phyloP scores from a whole-genome alignment of 371 early-diverging fungal species.

The Dichotomocladium elegans region DNA sequence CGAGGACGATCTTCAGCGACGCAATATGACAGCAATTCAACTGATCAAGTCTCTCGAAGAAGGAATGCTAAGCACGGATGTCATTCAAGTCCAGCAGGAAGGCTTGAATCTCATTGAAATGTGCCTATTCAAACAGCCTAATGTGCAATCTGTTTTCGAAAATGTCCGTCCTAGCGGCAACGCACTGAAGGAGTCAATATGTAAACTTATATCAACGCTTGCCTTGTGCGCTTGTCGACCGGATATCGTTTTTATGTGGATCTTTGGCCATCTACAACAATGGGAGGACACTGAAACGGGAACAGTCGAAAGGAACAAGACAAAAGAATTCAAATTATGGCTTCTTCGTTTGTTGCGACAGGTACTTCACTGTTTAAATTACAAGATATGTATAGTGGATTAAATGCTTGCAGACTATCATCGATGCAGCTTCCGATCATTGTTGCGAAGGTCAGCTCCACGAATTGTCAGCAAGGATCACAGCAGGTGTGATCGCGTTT shows the following conservation, averaged over 20 bases:
- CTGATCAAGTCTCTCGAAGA: constrained; percentile 26
- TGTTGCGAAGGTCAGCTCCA: constrained; percentile 5
- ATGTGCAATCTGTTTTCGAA: constrained; percentile 26
- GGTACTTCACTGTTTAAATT: constrained; percentile 1
- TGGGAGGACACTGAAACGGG: neutral
- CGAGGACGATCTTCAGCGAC: constrained; percentile 23
- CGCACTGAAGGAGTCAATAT: constrained; percentile 7
- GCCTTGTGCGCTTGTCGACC: constrained; percentile 31
- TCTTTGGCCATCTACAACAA: constrained; percentile 11
- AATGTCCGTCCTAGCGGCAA: constrained; percentile 5
- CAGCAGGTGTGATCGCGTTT: constrained; percentile 24
- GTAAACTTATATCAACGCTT: constrained; percentile 7
- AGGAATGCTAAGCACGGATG: constrained; percentile 17
- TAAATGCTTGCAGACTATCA: constrained; percentile 1
- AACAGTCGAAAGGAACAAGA: neutral
- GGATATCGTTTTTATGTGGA: constrained; percentile 23
- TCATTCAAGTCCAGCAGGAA: constrained; percentile 29
- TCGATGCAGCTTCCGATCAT: constrained; percentile 2
- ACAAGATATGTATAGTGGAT: neutral
- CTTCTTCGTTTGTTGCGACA: constrained; percentile 11
- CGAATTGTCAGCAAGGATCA: constrained; percentile 10
- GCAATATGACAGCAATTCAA: constrained; percentile 20
- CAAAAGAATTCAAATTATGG: constrained; percentile 12
- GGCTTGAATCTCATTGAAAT: constrained; percentile 30
- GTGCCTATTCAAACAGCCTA: constrained; percentile 18